Conservation (phyloP, 1,284 basidiomycete species). For the Vanrija pseudolonga region DNA sequence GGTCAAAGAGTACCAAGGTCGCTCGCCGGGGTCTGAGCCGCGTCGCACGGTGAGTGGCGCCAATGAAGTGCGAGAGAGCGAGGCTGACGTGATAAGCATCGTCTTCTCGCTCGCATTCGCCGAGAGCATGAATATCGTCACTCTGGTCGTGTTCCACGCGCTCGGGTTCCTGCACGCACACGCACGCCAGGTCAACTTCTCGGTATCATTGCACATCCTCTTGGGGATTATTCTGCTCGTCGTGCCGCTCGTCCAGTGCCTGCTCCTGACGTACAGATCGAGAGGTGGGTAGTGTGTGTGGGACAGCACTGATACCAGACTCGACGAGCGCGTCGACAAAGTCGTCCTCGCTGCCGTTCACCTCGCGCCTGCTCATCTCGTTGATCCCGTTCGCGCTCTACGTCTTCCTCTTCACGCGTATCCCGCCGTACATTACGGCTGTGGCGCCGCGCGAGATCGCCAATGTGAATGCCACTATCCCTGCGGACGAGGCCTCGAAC, state of each 20-base stretch:
- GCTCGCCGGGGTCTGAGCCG: slow-evolving; percentile 38
- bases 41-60: slow-evolving; percentile 33
- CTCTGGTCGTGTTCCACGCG: slow-evolving; percentile 44
- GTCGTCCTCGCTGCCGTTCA: slow-evolving; percentile 24
- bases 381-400: slow-evolving; percentile 46
- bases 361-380: slow-evolving; percentile 37
- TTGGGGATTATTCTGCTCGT: slow-evolving; percentile 41
- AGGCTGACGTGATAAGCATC: slow-evolving; percentile 20
- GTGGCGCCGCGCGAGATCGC: slow-evolving; percentile 3
- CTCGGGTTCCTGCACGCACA: slow-evolving; percentile 39
- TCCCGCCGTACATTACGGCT: slow-evolving; percentile 46
- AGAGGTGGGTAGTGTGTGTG: slow-evolving; percentile 22
- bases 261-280: slow-evolving; percentile 46
- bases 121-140: slow-evolving; percentile 45
- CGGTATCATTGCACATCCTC: slow-evolving; percentile 42
- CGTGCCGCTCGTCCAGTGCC: slow-evolving; percentile 45
- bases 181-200: slow-evolving; percentile 46
- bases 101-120: slow-evolving; percentile 48
- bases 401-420: slow-evolving; percentile 46
- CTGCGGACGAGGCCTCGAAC: not conserved
- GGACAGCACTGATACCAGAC: not conserved
- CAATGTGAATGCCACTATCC: not conserved
- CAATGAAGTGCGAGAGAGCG: not conserved
- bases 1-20: slow-evolving; percentile 26
- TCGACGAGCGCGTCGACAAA: slow-evolving; percentile 13